Base-by-base conservation (phyloP, 2,329 filamentous ascomycete species). In the Hymenotorrendiella dingleyae region DNA sequence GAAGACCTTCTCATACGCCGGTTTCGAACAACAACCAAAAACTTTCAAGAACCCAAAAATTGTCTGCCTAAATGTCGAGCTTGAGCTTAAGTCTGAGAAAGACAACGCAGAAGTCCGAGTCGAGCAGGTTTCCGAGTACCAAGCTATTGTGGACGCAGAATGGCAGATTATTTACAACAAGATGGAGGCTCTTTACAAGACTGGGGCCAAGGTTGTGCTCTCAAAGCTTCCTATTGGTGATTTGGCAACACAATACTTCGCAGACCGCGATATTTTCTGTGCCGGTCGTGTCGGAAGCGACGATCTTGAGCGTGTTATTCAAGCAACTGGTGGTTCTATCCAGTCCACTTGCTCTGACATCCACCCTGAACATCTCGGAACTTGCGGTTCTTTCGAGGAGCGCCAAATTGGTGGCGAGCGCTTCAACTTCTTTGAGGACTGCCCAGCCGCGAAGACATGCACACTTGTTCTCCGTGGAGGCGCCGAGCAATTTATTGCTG, bases 101-200 rank as follows among this genome's bases (percentile, higher is more conserved):
- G 93, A 98, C 71, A 98, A 98, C 61, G 93, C 93, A 46, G 93
- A 98, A 72, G 89, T 98, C 51, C 84, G 93, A 46, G 90, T 98
- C 45, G 93, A 97, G 69, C 90, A 97, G 67, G 93, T 98, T 40
- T 94, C 91, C 16, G 93, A 98, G 70, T 98, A 98, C 72, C 93
- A 98, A 71, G 93, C 93, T 50, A 96, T 98, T 56, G 93, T 98
- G 63, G 93, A 98, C 62, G 93, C 93, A 22, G 93, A 98, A 69
- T 98, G 93, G 93, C 89, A 96, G 68, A 98, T 98, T 63, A 98
- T 98, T 67, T 97, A 84, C 80, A 91, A 96, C 74, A 98, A 98
- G 76, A 86, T 98, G 64, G 93, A 98, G 71, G 87, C 91, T 36
- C 71, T 95, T 41, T 79, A 91, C 76, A 82, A 91, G 68, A 96